Base-by-base conservation (phyloP, 192 early-diverging fungal species). In the Coemansia umbellata region DNA sequence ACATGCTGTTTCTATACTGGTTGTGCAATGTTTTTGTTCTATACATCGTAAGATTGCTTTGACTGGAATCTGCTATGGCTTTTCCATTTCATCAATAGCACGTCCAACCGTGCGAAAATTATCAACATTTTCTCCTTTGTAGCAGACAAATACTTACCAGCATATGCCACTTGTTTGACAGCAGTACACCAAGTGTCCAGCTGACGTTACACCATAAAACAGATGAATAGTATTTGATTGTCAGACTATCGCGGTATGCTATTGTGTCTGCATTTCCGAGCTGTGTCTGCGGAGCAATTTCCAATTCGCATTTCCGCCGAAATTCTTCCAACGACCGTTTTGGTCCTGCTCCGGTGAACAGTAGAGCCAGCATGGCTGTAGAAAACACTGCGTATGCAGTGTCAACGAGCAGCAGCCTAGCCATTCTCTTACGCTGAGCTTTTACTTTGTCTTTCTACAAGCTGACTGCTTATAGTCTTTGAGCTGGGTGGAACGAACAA, bases 151-250 rank as follows among this genome's bases (percentile, higher is more conserved):
- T 39, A 31, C 63, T 62, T 67, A 63, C 71, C 65, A 76, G 44
- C 45, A 76, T 65, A 36, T 58, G 66, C 73, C 73, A 76, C 50
- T 76, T 76, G 31, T 63, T 76, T 30, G 73, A 76, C 40, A 76
- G 27, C 30, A 76, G 41, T 18, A 62, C 47, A 9, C 53, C 73
- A 28, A 76, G 56, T 31, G 55, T 54, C 73, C 73, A 69, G 51
- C 74, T 71, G 57, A 78, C 63, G 33, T 47, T 58, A 54, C 74
- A 78, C 74, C 74, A 78, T 23, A 78, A 53, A 28, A 37, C 39
- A 4, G 74, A 68, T 23, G 67, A 71, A 18, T 55, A 63, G 39
- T 69, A 52, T 43, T 71, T 69, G 53, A 71, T 53, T 1, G 74
- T 78, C 26, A 78, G 64, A 18, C 47, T 51, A 48, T 78, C 74